Base-by-base conservation (phyloP, 148 eudicot species). In the Arctostaphylos glauca region DNA sequence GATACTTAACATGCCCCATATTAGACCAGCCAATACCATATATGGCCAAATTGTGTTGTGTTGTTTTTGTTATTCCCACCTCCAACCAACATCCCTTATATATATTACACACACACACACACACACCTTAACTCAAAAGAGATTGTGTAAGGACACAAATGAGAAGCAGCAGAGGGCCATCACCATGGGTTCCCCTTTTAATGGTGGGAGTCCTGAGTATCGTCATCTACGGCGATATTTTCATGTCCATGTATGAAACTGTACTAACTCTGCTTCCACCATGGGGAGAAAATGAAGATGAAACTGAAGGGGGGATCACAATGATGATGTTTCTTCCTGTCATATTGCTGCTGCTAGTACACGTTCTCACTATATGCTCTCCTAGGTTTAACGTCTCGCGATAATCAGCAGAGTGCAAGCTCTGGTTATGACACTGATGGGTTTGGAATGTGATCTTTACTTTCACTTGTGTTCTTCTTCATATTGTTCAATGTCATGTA, bases 111-210 rank as follows among this genome's bases (percentile, higher is more conserved):
- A 50, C 71, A 31, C 38, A 31, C 38, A 31, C 38, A 1, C 38
- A 31, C 38, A 31, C 56, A 4, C n/a, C 19, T 66, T 43, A 19
- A n/a, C 41, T 73, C 16, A 54, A 55, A 25, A 58, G 25, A 55
- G 21, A n/a, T 46, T 38, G 67, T 13, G 48, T 48, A 60, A 44
- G 38, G 73, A 74, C 64, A 75, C 53, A 83, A 43, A 86, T 86
- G 88, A 48, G 77, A 15, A 83, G 54, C 54, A 81, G 77, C 71
- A 15, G 13, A 81, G 90, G 90, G 67, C 90, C 90, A 78, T 88
- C 90, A 60, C 90, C 90, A 56, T 6, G 84, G 55, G 78, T 88
- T 60, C 88, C 90, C 19, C 68, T 67, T 78, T 44, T 88, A 25
- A 78, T 85, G 79, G 83, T 88, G 31, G 84, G 82, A 3, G 43